phyloP scores from a whole-genome alignment of 192 early-diverging fungal species.

The Entophlyctis luteolus region DNA sequence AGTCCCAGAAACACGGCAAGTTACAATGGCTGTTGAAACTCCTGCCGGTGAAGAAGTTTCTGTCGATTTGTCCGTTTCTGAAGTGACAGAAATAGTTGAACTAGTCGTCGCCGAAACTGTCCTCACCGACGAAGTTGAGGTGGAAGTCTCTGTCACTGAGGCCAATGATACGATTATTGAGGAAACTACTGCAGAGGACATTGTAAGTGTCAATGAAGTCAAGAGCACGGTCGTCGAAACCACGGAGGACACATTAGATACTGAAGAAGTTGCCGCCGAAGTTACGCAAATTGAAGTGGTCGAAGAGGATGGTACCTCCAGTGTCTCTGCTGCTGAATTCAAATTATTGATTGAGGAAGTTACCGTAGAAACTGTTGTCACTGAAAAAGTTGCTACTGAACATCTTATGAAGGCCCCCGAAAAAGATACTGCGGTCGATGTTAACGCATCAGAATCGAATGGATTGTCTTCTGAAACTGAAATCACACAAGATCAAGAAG shows the following conservation, averaged over 20 bases:
- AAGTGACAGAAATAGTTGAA: neutral
- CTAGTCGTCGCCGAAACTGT: neutral
- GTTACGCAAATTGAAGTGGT: neutral
- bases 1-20: neutral
- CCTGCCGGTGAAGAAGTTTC: neutral
- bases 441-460: no score
- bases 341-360: neutral
- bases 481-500: no score
- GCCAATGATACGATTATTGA: no score
- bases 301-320: neutral
- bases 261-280: neutral
- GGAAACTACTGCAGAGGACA: no score
- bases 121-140: neutral
- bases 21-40: neutral
- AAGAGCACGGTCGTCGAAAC: no score
- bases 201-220: no score
- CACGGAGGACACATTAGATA: neutral
- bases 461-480: no score
- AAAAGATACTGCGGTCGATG: neutral
- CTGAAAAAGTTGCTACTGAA: neutral
- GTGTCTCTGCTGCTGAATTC: no score
- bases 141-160: no score
- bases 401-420: neutral
- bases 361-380: neutral
- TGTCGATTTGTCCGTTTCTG: neutral